Evolutionary conservation across 306 rosid species (phyloP).

Genomic region (Luffa acutangula): DNA sequence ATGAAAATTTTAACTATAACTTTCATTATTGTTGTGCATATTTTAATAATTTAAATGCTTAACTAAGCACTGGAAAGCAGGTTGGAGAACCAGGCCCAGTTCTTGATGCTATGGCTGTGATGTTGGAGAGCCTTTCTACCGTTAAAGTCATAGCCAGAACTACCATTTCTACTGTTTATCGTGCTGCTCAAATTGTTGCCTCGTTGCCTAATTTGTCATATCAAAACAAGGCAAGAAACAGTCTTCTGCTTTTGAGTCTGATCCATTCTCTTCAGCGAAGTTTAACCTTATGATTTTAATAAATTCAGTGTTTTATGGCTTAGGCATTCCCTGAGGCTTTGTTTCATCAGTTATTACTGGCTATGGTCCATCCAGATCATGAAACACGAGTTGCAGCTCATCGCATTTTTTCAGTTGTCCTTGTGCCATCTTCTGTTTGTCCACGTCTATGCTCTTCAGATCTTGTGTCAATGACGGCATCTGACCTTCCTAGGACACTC

Average conservation of each 20-base stretch:
- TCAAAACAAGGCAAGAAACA: conserved; percentile 67
- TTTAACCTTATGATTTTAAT: conserved; percentile 19
- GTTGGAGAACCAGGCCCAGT: conserved; percentile 84
- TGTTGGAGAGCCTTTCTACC: conserved; percentile 69
- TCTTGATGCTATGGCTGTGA: conserved; percentile 78
- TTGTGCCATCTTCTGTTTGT: conserved; percentile 67
- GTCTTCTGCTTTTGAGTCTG: conserved; percentile 12
- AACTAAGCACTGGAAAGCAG: conserved; percentile 38
- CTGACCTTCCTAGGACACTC: conserved; percentile 51
- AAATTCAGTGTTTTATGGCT: conserved; percentile 19
- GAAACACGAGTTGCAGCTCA: conserved; percentile 84
- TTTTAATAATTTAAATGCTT: conserved; percentile 4
- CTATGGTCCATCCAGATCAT: conserved; percentile 92
- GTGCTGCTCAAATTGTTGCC: conserved; percentile 78
- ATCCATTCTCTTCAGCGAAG: conserved; percentile 8
- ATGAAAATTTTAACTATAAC: conserved; percentile 3
- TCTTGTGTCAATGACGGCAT: conserved; percentile 32
- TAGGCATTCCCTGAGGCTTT: conserved; percentile 93
- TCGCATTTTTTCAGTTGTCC: conserved; percentile 73
- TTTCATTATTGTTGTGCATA: conserved; percentile 10
- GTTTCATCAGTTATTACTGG: conserved; percentile 78
- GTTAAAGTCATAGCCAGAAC: conserved; percentile 55
- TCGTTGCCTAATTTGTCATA: conserved; percentile 58
- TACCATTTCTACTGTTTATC: conserved; percentile 56
- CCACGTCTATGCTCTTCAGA: conserved; percentile 29